Evolutionary conservation across 1,139 yeast genomes (phyloP).

Genomic region (Hansenula sp.): DNA sequence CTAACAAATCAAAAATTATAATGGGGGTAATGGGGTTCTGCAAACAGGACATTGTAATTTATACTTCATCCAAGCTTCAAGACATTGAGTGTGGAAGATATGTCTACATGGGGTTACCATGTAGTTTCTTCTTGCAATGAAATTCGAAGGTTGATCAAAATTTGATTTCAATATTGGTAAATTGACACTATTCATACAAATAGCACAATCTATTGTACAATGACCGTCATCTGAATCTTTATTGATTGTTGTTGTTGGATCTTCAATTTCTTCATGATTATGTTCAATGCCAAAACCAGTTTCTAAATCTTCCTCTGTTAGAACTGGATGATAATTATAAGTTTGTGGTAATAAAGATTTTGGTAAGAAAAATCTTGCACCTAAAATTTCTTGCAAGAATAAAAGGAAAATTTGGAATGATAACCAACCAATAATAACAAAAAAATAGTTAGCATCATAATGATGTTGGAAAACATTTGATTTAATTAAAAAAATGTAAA

Average conservation of each 20-base stretch:
- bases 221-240: constrained; percentile 21
- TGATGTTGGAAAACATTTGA: constrained; percentile 51
- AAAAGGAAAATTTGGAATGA: constrained; percentile 48
- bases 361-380: constrained; percentile 83
- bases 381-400: constrained; percentile 60
- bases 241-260: constrained; percentile 16
- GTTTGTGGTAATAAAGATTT: constrained; percentile 70
- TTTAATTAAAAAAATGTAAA: constrained; percentile 49
- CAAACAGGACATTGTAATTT: constrained; percentile 94
- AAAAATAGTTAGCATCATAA: constrained; percentile 44
- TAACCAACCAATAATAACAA: constrained; percentile 46
- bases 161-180: constrained; percentile 47
- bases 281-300: constrained; percentile 41
- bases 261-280: constrained; percentile 12
- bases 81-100: constrained; percentile 81
- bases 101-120: constrained; percentile 95
- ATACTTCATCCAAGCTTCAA: constrained; percentile 92
- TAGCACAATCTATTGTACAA: constrained; percentile 67
- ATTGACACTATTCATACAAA: constrained; percentile 78
- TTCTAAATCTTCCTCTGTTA: constrained; percentile 61
- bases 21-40: constrained; percentile 79
- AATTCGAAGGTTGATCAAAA: constrained; percentile 27
- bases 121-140: constrained; percentile 40
- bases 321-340: constrained; percentile 74
- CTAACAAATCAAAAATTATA: constrained; percentile 24